Evolutionary conservation across 495 filamentous ascomycete genomes (phyloP).

Genomic region (Penicillium tannophilum): DNA sequence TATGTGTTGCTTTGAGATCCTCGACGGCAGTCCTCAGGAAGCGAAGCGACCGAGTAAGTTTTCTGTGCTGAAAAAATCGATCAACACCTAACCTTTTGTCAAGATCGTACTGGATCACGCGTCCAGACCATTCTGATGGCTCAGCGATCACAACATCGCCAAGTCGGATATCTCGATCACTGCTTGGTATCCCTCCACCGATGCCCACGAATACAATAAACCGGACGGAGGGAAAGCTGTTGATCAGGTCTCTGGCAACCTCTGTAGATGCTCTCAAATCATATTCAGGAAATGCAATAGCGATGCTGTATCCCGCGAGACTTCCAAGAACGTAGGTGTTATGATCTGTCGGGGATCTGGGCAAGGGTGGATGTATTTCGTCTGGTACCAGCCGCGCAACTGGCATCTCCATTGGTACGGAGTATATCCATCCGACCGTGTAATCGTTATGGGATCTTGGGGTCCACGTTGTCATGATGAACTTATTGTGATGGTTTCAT

Average conservation of each 20-base stretch:
- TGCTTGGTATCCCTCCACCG: conserved; percentile 38
- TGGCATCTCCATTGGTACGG: conserved; percentile 20
- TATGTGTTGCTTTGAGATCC: neutral
- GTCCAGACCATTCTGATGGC: conserved; percentile 5
- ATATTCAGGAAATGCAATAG: conserved; percentile 34
- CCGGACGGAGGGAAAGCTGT: conserved; percentile 37
- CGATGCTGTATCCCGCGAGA: conserved; percentile 35
- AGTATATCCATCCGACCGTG: conserved; percentile 31
- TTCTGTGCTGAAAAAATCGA: conserved; percentile 27
- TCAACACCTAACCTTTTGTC: conserved; percentile 7
- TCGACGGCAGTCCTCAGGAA: conserved; percentile 1
- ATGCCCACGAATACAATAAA: conserved; percentile 47
- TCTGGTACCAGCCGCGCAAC: conserved; percentile 28
- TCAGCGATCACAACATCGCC: conserved; percentile 29
- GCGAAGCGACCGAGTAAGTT: conserved; percentile 6
- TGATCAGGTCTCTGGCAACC: conserved; percentile 30
- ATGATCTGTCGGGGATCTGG: conserved; percentile 11
- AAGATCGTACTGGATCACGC: conserved; percentile 28
- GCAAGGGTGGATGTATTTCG: conserved; percentile 9
- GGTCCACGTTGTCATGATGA: no score
- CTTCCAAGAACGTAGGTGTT: conserved; percentile 36
- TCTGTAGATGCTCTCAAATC: conserved; percentile 32
- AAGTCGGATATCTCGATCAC: conserved; percentile 14
- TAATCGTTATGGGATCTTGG: conserved; percentile 6
- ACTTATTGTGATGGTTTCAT: no score